Evolutionary conservation across 2,329 filamentous ascomycete species (phyloP).

Genomic region (Pseudocercospora cruenta): DNA sequence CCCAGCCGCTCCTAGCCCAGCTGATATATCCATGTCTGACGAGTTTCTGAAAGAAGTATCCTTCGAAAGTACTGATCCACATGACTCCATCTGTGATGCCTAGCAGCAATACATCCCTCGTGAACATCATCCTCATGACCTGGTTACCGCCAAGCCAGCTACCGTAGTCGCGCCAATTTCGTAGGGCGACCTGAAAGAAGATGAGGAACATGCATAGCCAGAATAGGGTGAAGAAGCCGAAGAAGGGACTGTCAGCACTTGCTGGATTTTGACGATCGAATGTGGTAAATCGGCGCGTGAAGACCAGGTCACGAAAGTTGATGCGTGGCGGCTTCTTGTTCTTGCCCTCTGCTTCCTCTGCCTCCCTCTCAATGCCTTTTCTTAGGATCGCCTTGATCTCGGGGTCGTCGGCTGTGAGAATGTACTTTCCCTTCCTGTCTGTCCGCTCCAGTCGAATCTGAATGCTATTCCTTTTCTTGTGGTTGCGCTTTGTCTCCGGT

Average conservation of each 20-base stretch:
- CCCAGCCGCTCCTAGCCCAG: slow-evolving; percentile 72
- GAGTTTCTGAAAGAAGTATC: slow-evolving; percentile 66
- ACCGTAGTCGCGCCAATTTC: slow-evolving; percentile 71
- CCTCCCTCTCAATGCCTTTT: slow-evolving; percentile 49
- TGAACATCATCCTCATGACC: slow-evolving; percentile 71
- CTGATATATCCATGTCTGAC: slow-evolving; percentile 63
- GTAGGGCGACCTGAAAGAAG: slow-evolving; percentile 66
- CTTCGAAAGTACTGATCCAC: slow-evolving; percentile 67
- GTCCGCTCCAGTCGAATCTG: slow-evolving; percentile 53
- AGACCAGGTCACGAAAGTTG: slow-evolving; percentile 63
- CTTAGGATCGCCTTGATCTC: slow-evolving; percentile 52
- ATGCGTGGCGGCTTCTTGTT: slow-evolving; percentile 42
- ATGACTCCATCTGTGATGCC: slow-evolving; percentile 69
- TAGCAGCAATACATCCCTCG: slow-evolving; percentile 55
- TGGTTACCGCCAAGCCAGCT: slow-evolving; percentile 71
- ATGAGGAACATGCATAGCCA: slow-evolving; percentile 72
- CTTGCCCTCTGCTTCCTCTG: slow-evolving; percentile 33
- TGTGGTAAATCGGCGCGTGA: slow-evolving; percentile 72
- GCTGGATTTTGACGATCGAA: slow-evolving; percentile 73
- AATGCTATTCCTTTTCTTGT: slow-evolving; percentile 45
- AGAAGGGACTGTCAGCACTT: slow-evolving; percentile 69
- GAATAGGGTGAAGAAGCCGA: slow-evolving; percentile 79
- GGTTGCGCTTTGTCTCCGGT: background rate
- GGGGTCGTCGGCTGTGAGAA: slow-evolving; percentile 55
- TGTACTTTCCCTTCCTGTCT: slow-evolving; percentile 51